Base-by-base conservation (phyloP, 2,329 filamentous ascomycete species). In the Zopfia rhizophila region DNA sequence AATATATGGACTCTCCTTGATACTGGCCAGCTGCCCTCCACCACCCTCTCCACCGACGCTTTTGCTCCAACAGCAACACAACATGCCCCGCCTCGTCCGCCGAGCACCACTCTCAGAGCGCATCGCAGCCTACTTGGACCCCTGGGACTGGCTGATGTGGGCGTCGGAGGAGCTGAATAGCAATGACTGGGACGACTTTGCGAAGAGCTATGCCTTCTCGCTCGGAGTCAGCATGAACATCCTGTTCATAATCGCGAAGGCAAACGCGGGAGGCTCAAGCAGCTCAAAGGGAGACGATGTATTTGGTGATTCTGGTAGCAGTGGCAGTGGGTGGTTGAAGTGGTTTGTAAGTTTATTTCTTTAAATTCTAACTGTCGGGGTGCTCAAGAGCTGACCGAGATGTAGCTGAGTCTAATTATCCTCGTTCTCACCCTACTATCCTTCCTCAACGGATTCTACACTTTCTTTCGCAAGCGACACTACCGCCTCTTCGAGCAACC, bases 81-180 rank as follows among this genome's bases (percentile, higher is more conserved):
- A n/a, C 24, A 88, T 91, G 81, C 91, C 91, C 61, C 86, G 87
- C 63, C 82, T 96, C 52, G 86, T 99, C 60, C 91, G 94, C 68
- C 86, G 85, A 62, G 85, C 84, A 68, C 87, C 94, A 69, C 82
- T 96, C 58, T 69, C 76, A 21, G 88, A 97, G 80, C 90, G 93
- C 70, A 82, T 97, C 70, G 85, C 85, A 68, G 81, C 89, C 45
- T 85, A 85, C 70, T 77, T 97, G 48, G 93, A 97, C 66, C 91
- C 90, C 3, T 87, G 89, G 76, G 94, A 99, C 74, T 89, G 93
- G 65, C 76, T 94, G 41, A 84, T 99, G 13, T 96, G 91, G 89
- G 73, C 96, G 2, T 95, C 90, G 0, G 93, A 97, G 69, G 90
- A 96, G 74, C 82, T 99, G 49, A 92, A 97, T 68, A 91, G 91